Evolutionary conservation across 345 rosid species (phyloP).

Genomic region (Lepidium didymum): DNA sequence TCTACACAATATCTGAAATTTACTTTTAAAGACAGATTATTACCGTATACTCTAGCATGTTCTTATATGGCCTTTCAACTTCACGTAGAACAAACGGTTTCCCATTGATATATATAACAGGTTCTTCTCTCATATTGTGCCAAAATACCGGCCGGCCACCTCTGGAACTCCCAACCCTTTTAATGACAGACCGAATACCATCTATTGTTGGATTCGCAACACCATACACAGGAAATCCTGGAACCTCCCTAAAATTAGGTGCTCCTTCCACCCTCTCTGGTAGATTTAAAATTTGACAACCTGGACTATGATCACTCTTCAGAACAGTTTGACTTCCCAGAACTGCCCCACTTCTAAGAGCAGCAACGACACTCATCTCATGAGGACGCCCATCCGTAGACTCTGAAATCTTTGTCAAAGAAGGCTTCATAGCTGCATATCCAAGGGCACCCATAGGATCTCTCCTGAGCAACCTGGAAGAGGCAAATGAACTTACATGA

Average conservation of each 20-base stretch:
- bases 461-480: conserved; percentile 81
- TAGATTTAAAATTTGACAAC: conserved; percentile 68
- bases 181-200: conserved; percentile 80
- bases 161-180: conserved; percentile 76
- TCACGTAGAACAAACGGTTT: conserved; percentile 98
- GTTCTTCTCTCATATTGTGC: conserved; percentile 99
- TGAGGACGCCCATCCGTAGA: conserved; percentile 81
- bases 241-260: conserved; percentile 94
- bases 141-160: conserved; percentile 77
- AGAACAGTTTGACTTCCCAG: conserved; percentile 96
- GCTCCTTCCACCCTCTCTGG: conserved; percentile 99
- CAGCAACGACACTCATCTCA: conserved; percentile 89
- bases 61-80: conserved; percentile 92
- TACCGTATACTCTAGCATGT: conserved; percentile 98
- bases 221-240: conserved; percentile 96
- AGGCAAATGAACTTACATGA: conserved; percentile 12
- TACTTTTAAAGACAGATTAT: neutral
- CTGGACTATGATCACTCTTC: conserved; percentile 98
- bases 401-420: conserved; percentile 65
- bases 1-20: neutral
- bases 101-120: conserved; percentile 92
- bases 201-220: conserved; percentile 98
- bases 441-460: conserved; percentile 99
- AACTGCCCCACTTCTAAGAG: conserved; percentile 86
- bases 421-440: conserved; percentile 60